phyloP scores from a whole-genome alignment of 73 alveolate genomes.

The Paramecium pentaurelia region DNA sequence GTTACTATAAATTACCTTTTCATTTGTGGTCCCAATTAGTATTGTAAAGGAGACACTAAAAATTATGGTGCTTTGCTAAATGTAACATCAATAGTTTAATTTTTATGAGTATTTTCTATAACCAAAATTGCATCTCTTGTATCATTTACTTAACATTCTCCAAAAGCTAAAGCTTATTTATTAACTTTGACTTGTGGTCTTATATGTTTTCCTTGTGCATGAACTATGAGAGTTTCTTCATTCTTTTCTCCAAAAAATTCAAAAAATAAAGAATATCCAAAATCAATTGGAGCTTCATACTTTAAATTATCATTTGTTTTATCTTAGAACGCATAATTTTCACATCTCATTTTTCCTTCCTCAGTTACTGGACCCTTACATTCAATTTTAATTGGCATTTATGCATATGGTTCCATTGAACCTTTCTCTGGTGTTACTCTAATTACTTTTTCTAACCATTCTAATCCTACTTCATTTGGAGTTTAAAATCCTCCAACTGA shows the following conservation, averaged over 20 bases:
- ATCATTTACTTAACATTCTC: conserved; percentile 55
- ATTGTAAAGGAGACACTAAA: conserved; percentile 39
- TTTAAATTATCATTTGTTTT: background rate
- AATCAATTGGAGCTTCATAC: conserved; percentile 23
- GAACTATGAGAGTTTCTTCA: conserved; percentile 41
- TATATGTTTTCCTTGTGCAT: conserved; percentile 14
- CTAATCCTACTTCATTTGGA: conserved; percentile 60
- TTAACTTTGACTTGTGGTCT: conserved; percentile 48
- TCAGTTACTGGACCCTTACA: background rate
- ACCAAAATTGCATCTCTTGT: conserved; percentile 45
- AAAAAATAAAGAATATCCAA: conserved; percentile 49
- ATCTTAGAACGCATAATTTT: conserved; percentile 15
- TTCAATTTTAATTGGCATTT: conserved; percentile 26
- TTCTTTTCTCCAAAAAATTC: conserved; percentile 52
- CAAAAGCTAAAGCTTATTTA: conserved; percentile 47
- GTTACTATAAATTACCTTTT: conserved; percentile 34
- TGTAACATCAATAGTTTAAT: conserved; percentile 4
- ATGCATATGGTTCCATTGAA: conserved; percentile 49
- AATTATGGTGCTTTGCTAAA: conserved; percentile 46
- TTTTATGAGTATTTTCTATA: conserved; percentile 53
- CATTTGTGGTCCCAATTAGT: background rate
- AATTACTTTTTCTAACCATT: conserved; percentile 46
- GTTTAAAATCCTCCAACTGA: conserved; percentile 49
- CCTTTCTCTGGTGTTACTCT: conserved; percentile 56
- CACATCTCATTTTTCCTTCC: background rate